These are phyloP conservation scores for Trapa incisa DNA, from an alignment of 345 rosid genomes.

Conservation along the genomic window DNA sequence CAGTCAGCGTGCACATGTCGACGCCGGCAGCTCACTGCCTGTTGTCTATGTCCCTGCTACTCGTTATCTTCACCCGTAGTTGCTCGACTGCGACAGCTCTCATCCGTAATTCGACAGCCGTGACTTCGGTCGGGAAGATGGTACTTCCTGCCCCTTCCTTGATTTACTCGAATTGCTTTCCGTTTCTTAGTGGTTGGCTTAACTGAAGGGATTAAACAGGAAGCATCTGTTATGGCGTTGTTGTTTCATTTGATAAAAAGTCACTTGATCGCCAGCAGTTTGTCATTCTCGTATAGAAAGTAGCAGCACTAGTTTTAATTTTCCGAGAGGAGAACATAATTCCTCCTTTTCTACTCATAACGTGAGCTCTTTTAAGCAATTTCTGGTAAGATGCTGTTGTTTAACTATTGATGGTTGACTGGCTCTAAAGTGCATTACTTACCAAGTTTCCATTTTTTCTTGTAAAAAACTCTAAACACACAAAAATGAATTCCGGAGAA, in stretches of 20 bases:
- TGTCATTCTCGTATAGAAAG: neutral
- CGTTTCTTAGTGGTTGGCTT: neutral
- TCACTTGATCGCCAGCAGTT: neutral
- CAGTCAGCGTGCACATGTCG: slow-evolving; percentile 4
- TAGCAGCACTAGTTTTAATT: neutral
- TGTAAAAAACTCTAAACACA: neutral
- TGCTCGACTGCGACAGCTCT: slow-evolving; percentile 1
- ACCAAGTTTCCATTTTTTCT: neutral
- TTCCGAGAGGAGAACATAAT: neutral
- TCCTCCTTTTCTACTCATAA: neutral
- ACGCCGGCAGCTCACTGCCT: neutral
- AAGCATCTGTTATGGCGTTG: neutral
- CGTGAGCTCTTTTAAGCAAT: neutral
- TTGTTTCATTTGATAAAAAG: neutral
- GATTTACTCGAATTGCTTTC: neutral
- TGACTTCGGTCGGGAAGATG: neutral
- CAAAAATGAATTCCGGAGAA: neutral
- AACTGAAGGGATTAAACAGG: neutral
- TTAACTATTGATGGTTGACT: neutral
- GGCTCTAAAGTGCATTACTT: neutral
- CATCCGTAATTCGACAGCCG: neutral
- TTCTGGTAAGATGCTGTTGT: neutral
- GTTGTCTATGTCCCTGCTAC: neutral
- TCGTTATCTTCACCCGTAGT: neutral
- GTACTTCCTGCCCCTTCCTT: slow-evolving; percentile 3